These are phyloP conservation scores for Didymella segeticola DNA, from an alignment of 2,329 filamentous ascomycete species.

Conservation along the genomic window DNA sequence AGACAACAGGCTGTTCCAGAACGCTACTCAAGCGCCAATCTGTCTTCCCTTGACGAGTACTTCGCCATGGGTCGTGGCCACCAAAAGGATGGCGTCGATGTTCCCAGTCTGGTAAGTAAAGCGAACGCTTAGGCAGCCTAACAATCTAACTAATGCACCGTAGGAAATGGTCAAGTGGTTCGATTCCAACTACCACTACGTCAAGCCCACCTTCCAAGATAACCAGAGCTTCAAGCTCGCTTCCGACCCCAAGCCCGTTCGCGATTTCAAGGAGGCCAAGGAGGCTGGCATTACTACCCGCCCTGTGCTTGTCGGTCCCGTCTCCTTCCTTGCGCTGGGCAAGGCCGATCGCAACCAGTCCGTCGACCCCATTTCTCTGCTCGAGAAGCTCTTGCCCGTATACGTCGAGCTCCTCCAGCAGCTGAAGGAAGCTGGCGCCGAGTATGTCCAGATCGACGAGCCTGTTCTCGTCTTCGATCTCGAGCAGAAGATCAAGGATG, in stretches of 20 bases:
- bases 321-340: conserved; percentile 96
- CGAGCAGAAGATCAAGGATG: conserved; percentile 85
- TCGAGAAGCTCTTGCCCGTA: conserved; percentile 91
- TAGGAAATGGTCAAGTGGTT: conserved; percentile 99
- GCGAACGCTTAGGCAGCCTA: background rate
- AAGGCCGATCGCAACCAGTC: conserved; percentile 97
- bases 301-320: conserved; percentile 92
- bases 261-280: conserved; percentile 96
- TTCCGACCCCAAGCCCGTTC: conserved; percentile 88
- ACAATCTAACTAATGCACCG: conserved; percentile 30
- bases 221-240: conserved; percentile 94
- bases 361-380: conserved; percentile 90
- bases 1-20: conserved; percentile 83
- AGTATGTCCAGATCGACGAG: conserved; percentile 98
- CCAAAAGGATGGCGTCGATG: conserved; percentile 93
- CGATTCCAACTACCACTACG: conserved; percentile 99
- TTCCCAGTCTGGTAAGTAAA: conserved; percentile 73
- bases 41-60: conserved; percentile 92
- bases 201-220: conserved; percentile 98
- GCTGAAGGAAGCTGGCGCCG: conserved; percentile 95
- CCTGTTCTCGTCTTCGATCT: conserved; percentile 96
- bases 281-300: conserved; percentile 91
- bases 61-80: conserved; percentile 99
- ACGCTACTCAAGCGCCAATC: conserved; percentile 89
- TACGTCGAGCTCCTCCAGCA: conserved; percentile 92